phyloP scores from a whole-genome alignment of 306 rosid genomes.

The Gleditsia sinensis region DNA sequence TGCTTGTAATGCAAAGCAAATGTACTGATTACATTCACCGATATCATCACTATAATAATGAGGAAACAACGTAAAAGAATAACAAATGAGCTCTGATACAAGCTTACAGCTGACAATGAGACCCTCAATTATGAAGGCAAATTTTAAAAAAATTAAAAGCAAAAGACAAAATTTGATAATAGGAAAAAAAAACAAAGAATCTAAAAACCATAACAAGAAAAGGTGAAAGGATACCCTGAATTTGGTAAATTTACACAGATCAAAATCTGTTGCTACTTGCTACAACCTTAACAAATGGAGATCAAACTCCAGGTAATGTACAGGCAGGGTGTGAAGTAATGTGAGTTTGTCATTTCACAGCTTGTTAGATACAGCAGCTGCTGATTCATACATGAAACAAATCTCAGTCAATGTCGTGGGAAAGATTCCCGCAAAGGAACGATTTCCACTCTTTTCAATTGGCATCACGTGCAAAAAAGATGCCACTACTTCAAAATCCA shows the following conservation, averaged over 20 bases:
- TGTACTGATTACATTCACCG: conserved; percentile 23
- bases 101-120: neutral
- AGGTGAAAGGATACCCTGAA: neutral
- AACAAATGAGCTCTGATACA: conserved; percentile 11
- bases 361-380: conserved; percentile 15
- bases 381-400: conserved; percentile 17
- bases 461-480: conserved; percentile 40
- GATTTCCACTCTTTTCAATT: conserved; percentile 12
- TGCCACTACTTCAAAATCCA: conserved; percentile 37
- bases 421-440: conserved; percentile 21
- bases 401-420: conserved; percentile 1
- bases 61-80: conserved; percentile 23
- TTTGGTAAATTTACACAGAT: conserved; percentile 28
- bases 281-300: conserved; percentile 5
- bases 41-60: conserved; percentile 24
- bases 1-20: neutral
- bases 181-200: neutral
- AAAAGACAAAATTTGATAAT: neutral
- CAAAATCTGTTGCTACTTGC: conserved; percentile 19
- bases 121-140: conserved; percentile 9
- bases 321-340: conserved; percentile 17
- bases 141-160: neutral
- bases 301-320: conserved; percentile 6
- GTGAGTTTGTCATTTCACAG: conserved; percentile 11
- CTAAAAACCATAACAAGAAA: neutral